Conservation (phyloP, 371 early-diverging fungal genomes). For the Syncephalastrum monosporum region DNA sequence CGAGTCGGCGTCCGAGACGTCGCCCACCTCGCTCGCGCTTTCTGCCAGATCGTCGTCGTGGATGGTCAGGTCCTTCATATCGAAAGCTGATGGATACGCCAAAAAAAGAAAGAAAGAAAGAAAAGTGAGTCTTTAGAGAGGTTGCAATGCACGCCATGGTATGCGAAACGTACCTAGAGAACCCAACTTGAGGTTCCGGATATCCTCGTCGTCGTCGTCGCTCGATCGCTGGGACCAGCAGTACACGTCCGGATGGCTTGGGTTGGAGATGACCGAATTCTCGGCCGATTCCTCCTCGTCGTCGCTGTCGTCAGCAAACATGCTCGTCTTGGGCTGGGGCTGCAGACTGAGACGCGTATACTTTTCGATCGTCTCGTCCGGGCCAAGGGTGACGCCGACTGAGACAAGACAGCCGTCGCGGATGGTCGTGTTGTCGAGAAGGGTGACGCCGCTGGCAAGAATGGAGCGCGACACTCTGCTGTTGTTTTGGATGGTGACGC, state of each 20-base stretch:
- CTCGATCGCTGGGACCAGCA: conserved; percentile 43
- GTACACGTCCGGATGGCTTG: conserved; percentile 39
- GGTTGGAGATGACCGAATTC: conserved; percentile 36
- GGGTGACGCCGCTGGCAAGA: conserved; percentile 66
- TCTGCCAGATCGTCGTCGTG: conserved; percentile 43
- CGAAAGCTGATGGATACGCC: conserved; percentile 25
- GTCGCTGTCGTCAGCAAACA: conserved; percentile 46
- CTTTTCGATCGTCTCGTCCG: conserved; percentile 65
- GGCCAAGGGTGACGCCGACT: conserved; percentile 70
- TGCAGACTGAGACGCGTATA: conserved; percentile 67
- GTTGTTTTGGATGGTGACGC: conserved; percentile 65
- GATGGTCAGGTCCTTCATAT: conserved; percentile 41
- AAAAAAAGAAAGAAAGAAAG: not conserved
- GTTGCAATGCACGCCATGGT: not conserved
- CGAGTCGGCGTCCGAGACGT: conserved; percentile 47
- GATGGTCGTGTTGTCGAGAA: conserved; percentile 67
- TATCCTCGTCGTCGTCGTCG: conserved; percentile 48
- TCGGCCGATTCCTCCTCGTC: conserved; percentile 51
- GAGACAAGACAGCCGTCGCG: conserved; percentile 74
- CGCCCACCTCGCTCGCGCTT: conserved; percentile 59
- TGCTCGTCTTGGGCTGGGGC: conserved; percentile 42
- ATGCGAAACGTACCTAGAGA: conserved; percentile 33
- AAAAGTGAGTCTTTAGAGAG: not conserved
- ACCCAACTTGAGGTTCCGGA: conserved; percentile 47
- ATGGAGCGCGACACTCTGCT: conserved; percentile 69